Evolutionary conservation across 208 protist genomes (phyloP), one percentile per base, ranked within the genome.

Genomic region (Trypanosoma scelopori): DNA sequence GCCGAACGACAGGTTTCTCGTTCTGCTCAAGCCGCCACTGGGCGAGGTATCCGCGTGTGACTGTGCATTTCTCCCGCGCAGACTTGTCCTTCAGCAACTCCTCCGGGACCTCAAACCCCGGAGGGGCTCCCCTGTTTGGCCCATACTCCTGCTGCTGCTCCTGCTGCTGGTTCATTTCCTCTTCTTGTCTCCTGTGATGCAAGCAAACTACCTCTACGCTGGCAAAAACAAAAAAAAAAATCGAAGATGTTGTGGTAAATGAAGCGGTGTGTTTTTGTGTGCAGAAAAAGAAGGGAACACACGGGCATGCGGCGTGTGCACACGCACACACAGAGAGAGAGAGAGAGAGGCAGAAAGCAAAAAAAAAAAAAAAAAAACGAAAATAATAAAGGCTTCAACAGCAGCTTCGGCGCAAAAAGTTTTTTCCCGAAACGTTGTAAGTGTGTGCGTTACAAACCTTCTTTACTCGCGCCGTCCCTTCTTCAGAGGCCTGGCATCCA

Each of bases 11-110:
- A 23, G 85, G 73, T 12, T 66, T 64, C 74, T 97, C 89, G 60
- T 92, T 85, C 70, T 92, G 80, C 51, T 87, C 80, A 51, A 95
- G 75, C 27, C 91, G 82, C 39, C 65, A 74, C 57, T 76, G 79
- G 6, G 81, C 78, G 12, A 78, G 53, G 45, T 81, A 82, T n/a
- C 85, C 83, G 18, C 80, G 74, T 4, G 69, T 76, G 58, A 87
- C 72, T 16, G 61, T 71, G 25, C 37, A 64, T 58, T 62, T 67
- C 55, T 84, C 80, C 0, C 37, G 42, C 1, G 59, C 61, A n/a
- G 71, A 67, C 58, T 79, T 89, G 47, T 75, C 82, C 35, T 71
- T 70, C 47, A 89, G 56, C 46, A 86, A 39, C 48, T 79, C 82
- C 55, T 82, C 77, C 6, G 80, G 80, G 18, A 89, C 78, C 6